phyloP scores from a whole-genome alignment of 2,329 filamentous ascomycete species.

The Fusarium humuli region DNA sequence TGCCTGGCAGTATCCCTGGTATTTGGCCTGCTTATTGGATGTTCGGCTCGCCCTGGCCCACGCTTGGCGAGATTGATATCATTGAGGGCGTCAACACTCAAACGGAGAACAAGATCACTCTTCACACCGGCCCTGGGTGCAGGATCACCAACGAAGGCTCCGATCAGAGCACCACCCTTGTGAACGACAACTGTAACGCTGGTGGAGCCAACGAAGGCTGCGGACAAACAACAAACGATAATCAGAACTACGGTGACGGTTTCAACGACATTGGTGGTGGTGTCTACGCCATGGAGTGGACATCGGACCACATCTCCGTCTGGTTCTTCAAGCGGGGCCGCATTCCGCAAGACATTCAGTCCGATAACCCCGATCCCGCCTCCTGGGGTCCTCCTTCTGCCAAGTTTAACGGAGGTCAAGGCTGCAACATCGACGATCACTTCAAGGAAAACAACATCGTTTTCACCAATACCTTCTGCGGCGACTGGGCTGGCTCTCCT shows the following conservation, averaged over 20 bases:
- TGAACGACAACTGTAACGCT: conserved; percentile 67
- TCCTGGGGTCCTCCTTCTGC: conserved; percentile 78
- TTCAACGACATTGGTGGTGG: conserved; percentile 79
- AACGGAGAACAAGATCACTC: conserved; percentile 69
- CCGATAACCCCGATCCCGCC: conserved; percentile 70
- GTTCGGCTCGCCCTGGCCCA: conserved; percentile 77
- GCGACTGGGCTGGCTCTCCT: conserved; percentile 79
- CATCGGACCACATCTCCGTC: conserved; percentile 74
- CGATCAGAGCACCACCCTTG: conserved; percentile 59
- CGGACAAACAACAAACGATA: conserved; percentile 62
- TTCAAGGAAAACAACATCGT: conserved; percentile 82
- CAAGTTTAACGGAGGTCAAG: conserved; percentile 72
- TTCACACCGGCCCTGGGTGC: conserved; percentile 75
- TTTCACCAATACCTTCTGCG: conserved; percentile 88
- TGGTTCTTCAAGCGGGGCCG: conserved; percentile 81
- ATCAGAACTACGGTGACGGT: conserved; percentile 70
- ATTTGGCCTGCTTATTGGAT: conserved; percentile 81
- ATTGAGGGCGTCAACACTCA: conserved; percentile 80
- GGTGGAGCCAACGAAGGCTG: conserved; percentile 69
- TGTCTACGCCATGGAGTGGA: conserved; percentile 83
- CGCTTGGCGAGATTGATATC: conserved; percentile 80
- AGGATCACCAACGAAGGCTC: conserved; percentile 63
- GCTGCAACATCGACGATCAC: conserved; percentile 76
- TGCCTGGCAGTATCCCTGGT: conserved; percentile 78
- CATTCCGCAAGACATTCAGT: conserved; percentile 73